A percentile compares a stretch with the other conserved stretches of the same genome.
Evolutionary conservation across 108 stramenopile species (phyloP).

Genomic region (Cyclostephanos invisitatus): DNA sequence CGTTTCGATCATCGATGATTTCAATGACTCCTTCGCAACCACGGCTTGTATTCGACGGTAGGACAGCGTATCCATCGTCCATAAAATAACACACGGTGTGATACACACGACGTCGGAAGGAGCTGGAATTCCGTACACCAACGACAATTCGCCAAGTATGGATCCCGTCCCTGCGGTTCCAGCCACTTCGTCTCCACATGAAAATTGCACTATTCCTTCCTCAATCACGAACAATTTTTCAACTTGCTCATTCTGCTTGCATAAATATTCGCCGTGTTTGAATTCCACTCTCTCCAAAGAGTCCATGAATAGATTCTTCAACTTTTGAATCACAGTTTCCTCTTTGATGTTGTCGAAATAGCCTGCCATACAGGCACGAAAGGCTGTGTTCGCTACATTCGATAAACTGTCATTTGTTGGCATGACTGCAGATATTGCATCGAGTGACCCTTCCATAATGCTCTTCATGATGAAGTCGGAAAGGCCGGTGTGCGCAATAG

Average conservation of each 20-base stretch:
- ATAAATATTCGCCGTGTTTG: constrained; percentile 32
- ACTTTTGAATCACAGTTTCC: constrained; percentile 6
- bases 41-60: constrained; percentile 45
- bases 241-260: constrained; percentile 42
- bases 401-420: constrained; percentile 34
- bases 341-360: constrained; percentile 36
- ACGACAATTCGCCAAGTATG: constrained; percentile 55
- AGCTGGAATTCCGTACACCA: constrained; percentile 51
- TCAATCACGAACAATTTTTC: constrained; percentile 52
- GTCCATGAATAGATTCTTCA: constrained; percentile 46
- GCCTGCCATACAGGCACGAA: constrained; percentile 45
- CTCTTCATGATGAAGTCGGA: constrained; percentile 49
- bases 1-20: constrained; percentile 19
- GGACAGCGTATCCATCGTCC: constrained; percentile 43
- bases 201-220: constrained; percentile 44
- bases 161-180: constrained; percentile 41
- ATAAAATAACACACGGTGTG: constrained; percentile 45
- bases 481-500: constrained; percentile 30
- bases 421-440: constrained; percentile 43
- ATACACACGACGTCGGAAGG: constrained; percentile 36
- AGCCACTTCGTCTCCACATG: constrained; percentile 36
- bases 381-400: constrained; percentile 33
- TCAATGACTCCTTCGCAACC: constrained; percentile 42
- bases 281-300: constrained; percentile 40
- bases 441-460: constrained; percentile 25